Conservation (phyloP, 768 basidiomycete genomes). For the Naganishia randhawae region DNA sequence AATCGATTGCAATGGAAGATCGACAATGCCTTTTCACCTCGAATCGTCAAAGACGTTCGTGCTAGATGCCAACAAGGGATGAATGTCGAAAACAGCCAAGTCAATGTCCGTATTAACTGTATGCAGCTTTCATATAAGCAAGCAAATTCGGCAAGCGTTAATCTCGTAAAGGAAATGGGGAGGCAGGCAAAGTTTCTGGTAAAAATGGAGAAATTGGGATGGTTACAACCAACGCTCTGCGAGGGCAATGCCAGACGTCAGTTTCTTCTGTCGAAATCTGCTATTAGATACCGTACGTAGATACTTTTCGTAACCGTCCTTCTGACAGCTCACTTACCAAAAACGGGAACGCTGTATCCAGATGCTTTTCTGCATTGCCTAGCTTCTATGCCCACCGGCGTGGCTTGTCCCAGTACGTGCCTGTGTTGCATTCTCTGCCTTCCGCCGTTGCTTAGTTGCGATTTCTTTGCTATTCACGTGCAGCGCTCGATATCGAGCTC, state of each 20-base stretch:
- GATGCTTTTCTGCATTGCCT: slow-evolving; percentile 9
- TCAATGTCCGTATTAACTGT: neutral
- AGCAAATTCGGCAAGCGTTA: neutral
- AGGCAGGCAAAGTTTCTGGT: slow-evolving; percentile 2
- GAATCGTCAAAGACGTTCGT: neutral
- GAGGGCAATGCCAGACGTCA: neutral
- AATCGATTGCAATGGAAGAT: neutral
- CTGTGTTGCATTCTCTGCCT: too few relatives aligned
- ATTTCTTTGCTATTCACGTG: neutral
- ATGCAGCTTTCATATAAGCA: neutral
- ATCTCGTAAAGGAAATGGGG: neutral
- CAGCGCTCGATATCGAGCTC: slow-evolving; percentile 11
- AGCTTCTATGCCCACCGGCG: neutral
- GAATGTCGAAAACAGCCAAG: slow-evolving; percentile 14
- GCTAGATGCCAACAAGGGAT: slow-evolving; percentile 9
- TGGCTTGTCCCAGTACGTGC: slow-evolving; percentile 6
- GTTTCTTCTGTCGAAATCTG: neutral
- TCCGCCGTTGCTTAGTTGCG: neutral
- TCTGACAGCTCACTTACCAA: neutral
- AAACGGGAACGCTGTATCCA: neutral
- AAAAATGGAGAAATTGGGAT: neutral
- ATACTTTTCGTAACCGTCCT: too few relatives aligned
- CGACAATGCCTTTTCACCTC: neutral
- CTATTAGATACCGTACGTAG: slow-evolving; percentile 7
- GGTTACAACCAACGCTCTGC: neutral